Base-by-base conservation (phyloP, 164 flowering plant genomes). In the Umbilicus rupestris region DNA sequence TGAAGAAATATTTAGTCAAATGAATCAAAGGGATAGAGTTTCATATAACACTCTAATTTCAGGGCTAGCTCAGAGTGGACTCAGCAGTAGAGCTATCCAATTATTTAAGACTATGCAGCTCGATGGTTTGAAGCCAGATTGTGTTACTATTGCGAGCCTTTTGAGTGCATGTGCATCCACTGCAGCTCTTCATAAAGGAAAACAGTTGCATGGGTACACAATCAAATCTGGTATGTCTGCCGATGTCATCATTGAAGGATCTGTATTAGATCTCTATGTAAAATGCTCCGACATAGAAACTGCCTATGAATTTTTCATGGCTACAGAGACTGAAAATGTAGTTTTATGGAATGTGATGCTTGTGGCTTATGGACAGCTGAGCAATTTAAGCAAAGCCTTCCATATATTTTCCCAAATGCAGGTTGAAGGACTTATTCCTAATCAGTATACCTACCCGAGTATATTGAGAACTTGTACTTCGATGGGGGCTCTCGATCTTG, bases 311-410 rank as follows among this genome's bases (percentile, higher is more conserved):
- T 71, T 69, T 62, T 79, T 79, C 42, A 73, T 67, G 7, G 33
- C 69, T 3, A 79, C 80, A 33, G 66, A 75, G 67, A 70, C 66
- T 11, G 75, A 69, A 71, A 79, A 77, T 71, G 72, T 77, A 45
- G 78, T 80, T 37, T 64, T 79, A 14, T 79, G 82, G 82, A 79
- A 79, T 69, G 73, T 79, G 57, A 74, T 79, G 82, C 76, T 77
- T 31, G 80, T 77, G 46, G 74, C 78, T 66, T 79, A 72, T 73
- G 80, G 82, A 45, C 75, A 74, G 71, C 59, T 73, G 41, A 78
- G 70, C 39, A 45, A 77, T 66, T 64, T 79, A 12, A 68, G 42
- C 41, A 69, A 74, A 20, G 74, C 79, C 17, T 66, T 72, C 47
- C 15, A 63, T 29, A 68, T 79, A 41, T 74, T 74, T 33, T 70